Base-by-base conservation (phyloP, 164 flowering plant genomes). In the Liriodendron chinense region DNA sequence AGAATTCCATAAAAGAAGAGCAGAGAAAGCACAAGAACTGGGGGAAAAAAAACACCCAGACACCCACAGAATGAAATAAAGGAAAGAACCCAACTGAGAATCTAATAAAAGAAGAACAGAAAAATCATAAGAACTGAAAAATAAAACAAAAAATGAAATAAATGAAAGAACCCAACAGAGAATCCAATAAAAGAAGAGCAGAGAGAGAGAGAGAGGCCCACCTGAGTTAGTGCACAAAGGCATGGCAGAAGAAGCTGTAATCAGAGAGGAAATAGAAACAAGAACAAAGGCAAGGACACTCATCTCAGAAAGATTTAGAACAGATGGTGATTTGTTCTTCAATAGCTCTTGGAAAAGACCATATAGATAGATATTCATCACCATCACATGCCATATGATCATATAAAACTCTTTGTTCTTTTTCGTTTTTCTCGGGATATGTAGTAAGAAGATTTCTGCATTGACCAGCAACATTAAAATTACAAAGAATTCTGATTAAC, bases 171-270 rank as follows among this genome's bases (percentile, higher is more conserved):
- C 57, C 56, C 26, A 20, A 16, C 62, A 1, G 1, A 43, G 34
- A 68, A 26, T 59, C 16, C 67, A 72, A 8, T 24, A 53, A 26
- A 65, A 22, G 47, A 61, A 59, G n/a, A n/a, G n/a, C n/a, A 79
- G 65, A 79, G 23, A 47, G 66, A 62, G 68, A 10, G 43, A 24
- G 70, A 47, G 62, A 57, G 64, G 87, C 91, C 57, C 75, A 89
- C 98, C 86, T 78, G 91, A 88, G 76, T 92, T 86, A 64, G 82
- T 80, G 79, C 94, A 90, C 18, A 89, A 73, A 62, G 96, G 96
- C 75, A 71, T 81, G 4, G 89, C 82, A 78, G 77, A 63, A 50
- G 77, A 77, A 81, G 82, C 80, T 65, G 75, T 77, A 72, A 88
- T 78, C 79, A 86, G 73, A 67, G 86, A 75, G 75, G 83, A 76